Evolutionary conservation across 1,284 basidiomycete genomes (phyloP), one percentile per base, ranked within the genome.

Genomic region (Ustilago shanxiensis): DNA sequence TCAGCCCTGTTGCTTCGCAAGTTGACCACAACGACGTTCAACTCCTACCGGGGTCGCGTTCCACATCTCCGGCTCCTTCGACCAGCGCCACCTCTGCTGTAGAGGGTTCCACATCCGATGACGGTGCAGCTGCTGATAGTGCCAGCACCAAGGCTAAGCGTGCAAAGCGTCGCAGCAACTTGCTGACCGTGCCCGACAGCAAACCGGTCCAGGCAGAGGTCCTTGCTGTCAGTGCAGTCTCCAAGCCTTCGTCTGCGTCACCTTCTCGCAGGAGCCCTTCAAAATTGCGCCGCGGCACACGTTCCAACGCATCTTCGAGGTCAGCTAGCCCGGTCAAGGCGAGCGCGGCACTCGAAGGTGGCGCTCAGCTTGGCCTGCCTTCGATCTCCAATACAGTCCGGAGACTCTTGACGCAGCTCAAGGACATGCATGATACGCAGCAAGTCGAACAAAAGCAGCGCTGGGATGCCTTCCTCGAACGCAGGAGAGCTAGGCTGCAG

Each of bases 381-480:
- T 72, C 79, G 16, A 5, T 92, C 75, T 89, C 91, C 1, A 90
- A 92, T 76, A 94, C 92, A 3, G 90, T 98, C 44, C 91, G 92
- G 11, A 88, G 88, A 18, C 88, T 98, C 22, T 89, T 99, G 1
- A 89, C 90, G n/a, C 90, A 93, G 85, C 89, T 98, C 41, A 94
- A 91, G 2, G 90, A 91, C 66, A 92, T 95, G 54, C 95, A 98
- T 83, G 95, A 98, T 80, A 87, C 90, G 72, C 90, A 92, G 59
- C 95, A 99, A 83, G 87, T 88, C 7, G 87, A 89, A 11, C 92
- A 92, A 73, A 89, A 92, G 69, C 90, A 90, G 66, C 92, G 93
- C 62, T 99, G 97, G 96, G 94, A 97, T 78, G 89, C 88, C 0
- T 98, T 97, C 86, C 90, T 98, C 18, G 90, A 90, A 72, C 90